Percentiles rank a stretch among this genome's conserved stretches.
Conservation (phyloP, 2,329 filamentous ascomycete species). For the Fusarium lyarnte region DNA sequence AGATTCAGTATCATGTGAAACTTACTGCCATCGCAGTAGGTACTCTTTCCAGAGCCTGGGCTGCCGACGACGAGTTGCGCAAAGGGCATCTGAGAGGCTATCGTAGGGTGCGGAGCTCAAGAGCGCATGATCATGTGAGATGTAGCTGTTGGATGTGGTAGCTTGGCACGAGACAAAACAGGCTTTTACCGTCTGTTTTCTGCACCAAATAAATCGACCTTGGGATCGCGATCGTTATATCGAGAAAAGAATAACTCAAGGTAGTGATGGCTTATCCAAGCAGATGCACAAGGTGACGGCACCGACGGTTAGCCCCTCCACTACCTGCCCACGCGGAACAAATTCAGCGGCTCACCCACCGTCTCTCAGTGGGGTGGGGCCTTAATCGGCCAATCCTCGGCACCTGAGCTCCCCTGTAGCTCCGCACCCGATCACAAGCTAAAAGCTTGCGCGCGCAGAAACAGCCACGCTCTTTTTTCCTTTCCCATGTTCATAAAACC, state of each 20-base stretch:
- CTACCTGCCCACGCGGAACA: constrained; percentile 17
- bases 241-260: constrained; percentile 2
- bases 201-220: not conserved
- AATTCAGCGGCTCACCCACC: constrained; percentile 29
- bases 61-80: constrained; percentile 90
- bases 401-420: constrained; percentile 37
- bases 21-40: constrained; percentile 94
- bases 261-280: constrained; percentile 8
- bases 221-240: not conserved
- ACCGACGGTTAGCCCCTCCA: constrained; percentile 38
- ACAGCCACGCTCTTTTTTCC: constrained; percentile 35
- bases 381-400: constrained; percentile 41
- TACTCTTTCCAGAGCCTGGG: constrained; percentile 94
- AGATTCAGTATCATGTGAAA: not conserved
- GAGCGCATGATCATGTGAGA: constrained; percentile 36
- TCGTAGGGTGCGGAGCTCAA: constrained; percentile 32
- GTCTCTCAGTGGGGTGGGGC: constrained; percentile 28
- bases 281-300: constrained; percentile 25
- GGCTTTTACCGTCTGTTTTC: constrained; percentile 14
- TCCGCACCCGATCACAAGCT: constrained; percentile 44
- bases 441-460: constrained; percentile 35
- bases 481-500: constrained; percentile 38
- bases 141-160: not conserved
- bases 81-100: constrained; percentile 62
- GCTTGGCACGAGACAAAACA: constrained; percentile 7